These are phyloP conservation scores for Gossypium gossypioides DNA, from an alignment of 441 rosid species.

Conservation along the genomic window DNA sequence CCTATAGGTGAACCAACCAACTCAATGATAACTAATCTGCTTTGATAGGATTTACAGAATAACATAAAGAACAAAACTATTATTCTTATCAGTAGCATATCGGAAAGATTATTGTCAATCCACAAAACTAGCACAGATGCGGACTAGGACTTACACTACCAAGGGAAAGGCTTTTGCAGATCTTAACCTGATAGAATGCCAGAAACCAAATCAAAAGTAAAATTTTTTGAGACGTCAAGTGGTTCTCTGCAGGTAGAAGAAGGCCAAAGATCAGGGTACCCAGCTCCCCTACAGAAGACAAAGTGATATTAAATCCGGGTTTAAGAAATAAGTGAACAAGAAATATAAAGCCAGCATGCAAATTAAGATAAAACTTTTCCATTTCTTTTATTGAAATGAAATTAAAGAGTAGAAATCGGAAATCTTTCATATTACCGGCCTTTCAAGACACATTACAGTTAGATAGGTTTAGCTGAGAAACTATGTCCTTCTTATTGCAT, in stretches of 20 bases:
- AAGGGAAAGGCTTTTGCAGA: slow-evolving; percentile 6
- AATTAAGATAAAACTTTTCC: not conserved
- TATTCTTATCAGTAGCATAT: not conserved
- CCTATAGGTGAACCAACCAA: not conserved
- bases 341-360: not conserved
- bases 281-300: slow-evolving; percentile 60
- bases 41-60: not conserved
- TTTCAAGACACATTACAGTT: not conserved
- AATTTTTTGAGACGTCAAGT: slow-evolving; percentile 76
- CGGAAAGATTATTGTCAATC: not conserved
- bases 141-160: not conserved
- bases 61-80: not conserved
- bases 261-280: slow-evolving; percentile 94
- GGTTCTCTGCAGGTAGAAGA: slow-evolving; percentile 85
- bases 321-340: not conserved
- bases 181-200: slow-evolving; percentile 70
- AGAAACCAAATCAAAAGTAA: slow-evolving; percentile 73
- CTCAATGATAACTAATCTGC: not conserved
- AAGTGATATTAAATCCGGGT: slow-evolving; percentile 13
- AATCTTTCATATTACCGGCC: not conserved
- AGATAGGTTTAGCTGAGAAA: not conserved
- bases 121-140: not conserved
- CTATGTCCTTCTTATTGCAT: not conserved
- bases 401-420: not conserved
- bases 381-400: not conserved